Evolutionary conservation across 257 asterid genomes (phyloP).

Genomic region (Echium plantagineum): DNA sequence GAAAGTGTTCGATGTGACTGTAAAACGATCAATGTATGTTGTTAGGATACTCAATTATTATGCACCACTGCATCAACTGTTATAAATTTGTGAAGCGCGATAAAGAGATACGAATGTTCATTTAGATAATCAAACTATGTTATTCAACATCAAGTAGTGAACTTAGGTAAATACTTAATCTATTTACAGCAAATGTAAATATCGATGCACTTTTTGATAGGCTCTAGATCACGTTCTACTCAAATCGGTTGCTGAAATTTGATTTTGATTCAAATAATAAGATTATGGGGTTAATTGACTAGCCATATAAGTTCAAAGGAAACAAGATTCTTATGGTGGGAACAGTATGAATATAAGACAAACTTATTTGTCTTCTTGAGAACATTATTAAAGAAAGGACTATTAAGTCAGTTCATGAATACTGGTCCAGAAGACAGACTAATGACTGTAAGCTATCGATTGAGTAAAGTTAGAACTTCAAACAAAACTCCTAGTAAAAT

Average conservation of each 20-base stretch:
- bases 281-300: background rate
- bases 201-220: too few relatives aligned
- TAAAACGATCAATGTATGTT: constrained; percentile 4
- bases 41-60: too few relatives aligned
- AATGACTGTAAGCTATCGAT: background rate
- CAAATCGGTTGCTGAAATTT: too few relatives aligned
- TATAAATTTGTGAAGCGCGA: too few relatives aligned
- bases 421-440: background rate
- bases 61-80: too few relatives aligned
- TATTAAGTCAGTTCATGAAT: background rate
- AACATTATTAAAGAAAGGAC: background rate
- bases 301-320: background rate
- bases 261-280: background rate
- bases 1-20: constrained; percentile 77
- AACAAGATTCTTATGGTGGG: background rate
- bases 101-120: too few relatives aligned
- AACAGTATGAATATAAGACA: background rate
- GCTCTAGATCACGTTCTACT: too few relatives aligned
- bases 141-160: too few relatives aligned
- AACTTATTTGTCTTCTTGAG: background rate
- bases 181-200: too few relatives aligned
- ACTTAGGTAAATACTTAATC: too few relatives aligned
- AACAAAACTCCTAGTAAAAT: background rate
- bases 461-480: background rate
- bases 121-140: too few relatives aligned